A percentile compares a stretch with the other conserved stretches of the same genome.
Evolutionary conservation across 805 yeast genomes (phyloP).

Genomic region (Torulaspora quercuum): DNA sequence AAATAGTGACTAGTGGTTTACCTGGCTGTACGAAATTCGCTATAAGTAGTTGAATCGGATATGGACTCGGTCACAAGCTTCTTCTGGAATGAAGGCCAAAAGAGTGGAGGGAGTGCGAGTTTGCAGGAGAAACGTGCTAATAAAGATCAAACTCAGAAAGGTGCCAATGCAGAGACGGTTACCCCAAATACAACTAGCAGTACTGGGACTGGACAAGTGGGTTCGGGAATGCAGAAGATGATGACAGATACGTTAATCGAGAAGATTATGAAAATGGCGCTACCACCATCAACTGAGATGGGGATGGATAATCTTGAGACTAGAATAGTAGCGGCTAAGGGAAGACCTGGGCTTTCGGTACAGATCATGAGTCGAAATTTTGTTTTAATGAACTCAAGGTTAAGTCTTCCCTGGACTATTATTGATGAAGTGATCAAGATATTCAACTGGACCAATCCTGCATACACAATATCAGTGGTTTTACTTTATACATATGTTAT

Average conservation of each 20-base stretch:
- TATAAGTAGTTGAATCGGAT: constrained; percentile 4
- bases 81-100: constrained; percentile 30
- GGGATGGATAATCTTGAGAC: constrained; percentile 45
- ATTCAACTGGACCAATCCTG: constrained; percentile 62
- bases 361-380: constrained; percentile 67
- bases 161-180: constrained; percentile 5
- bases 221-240: constrained; percentile 32
- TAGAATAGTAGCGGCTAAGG: constrained; percentile 57
- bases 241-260: constrained; percentile 72
- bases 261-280: constrained; percentile 62
- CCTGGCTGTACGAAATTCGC: too few relatives aligned
- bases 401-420: constrained; percentile 57
- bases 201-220: constrained; percentile 12
- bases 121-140: constrained; percentile 8
- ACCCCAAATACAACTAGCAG: constrained; percentile 6
- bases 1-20: constrained; percentile 1
- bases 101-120: constrained; percentile 12
- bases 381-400: constrained; percentile 57
- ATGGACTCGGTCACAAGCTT: constrained; percentile 21
- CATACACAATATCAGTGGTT: constrained; percentile 57
- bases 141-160: constrained; percentile 3
- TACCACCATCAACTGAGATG: constrained; percentile 57
- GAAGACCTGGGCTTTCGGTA: constrained; percentile 66
- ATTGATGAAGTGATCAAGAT: constrained; percentile 55
- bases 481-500: constrained; percentile 50